Conservation (phyloP, 1,284 basidiomycete genomes). For the Ganoderma lucidum region DNA sequence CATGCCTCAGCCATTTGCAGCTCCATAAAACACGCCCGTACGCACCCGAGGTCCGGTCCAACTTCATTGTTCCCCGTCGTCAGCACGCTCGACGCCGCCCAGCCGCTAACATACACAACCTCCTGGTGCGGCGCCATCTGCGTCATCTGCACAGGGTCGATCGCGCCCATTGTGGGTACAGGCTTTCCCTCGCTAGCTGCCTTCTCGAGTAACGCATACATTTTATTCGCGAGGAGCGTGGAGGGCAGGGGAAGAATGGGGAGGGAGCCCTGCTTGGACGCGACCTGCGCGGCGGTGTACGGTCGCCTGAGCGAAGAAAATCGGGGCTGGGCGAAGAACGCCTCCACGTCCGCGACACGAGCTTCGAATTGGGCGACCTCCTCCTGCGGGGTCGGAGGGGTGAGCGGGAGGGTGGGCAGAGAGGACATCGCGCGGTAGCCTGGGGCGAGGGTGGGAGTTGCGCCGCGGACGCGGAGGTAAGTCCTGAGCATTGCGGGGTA, state of each 20-base stretch:
- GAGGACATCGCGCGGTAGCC: constrained; percentile 33
- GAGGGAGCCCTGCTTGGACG: constrained; percentile 89
- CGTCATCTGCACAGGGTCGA: constrained; percentile 94
- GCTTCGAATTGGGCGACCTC: constrained; percentile 74
- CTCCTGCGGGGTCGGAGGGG: constrained; percentile 68
- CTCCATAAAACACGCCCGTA: neutral
- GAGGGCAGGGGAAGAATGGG: constrained; percentile 82
- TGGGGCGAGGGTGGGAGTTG: constrained; percentile 27
- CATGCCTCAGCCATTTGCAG: neutral
- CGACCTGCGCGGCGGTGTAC: constrained; percentile 82
- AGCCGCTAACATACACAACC: constrained; percentile 96
- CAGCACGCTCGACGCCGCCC: constrained; percentile 88
- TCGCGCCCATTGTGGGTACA: constrained; percentile 87
- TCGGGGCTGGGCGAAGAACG: constrained; percentile 81
- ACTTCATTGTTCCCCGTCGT: constrained; percentile 96
- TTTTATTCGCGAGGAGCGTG: constrained; percentile 84
- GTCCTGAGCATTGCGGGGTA: constrained; percentile 24
- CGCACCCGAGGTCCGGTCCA: constrained; percentile 95
- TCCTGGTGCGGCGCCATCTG: constrained; percentile 98
- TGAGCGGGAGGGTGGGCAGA: constrained; percentile 56
- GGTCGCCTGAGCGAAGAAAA: constrained; percentile 81
- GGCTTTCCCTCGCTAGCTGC: constrained; percentile 74
- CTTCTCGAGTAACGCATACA: constrained; percentile 71
- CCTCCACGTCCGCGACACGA: constrained; percentile 68
- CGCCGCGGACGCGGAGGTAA: constrained; percentile 25